Evolutionary conservation across 495 filamentous ascomycete species (phyloP), one percentile per base, ranked within the genome.

Genomic region (Podospora bellae-mahoneyi): DNA sequence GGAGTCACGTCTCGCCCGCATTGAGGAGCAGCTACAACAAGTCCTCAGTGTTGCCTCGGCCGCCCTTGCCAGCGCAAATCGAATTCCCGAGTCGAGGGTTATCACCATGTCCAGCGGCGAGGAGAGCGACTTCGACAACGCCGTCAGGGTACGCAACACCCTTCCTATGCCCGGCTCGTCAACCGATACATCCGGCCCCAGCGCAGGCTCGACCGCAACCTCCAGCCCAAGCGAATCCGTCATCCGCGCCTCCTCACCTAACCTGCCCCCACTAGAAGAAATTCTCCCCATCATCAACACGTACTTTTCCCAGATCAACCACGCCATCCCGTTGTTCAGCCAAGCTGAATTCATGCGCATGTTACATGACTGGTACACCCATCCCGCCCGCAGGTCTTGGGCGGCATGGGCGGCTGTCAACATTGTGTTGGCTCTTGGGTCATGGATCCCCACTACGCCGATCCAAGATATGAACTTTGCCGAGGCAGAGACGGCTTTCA

Each of bases 241-340:
- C 54, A 23, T 64, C 54, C 63, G 63, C 20, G 4, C 56, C 3
- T 13, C 63, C 15, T 16, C 58, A 6, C 63, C 63, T 20, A 66
- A 56, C 6, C 44, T 78, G n/a, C 73, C 73, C 5, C 73, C 76
- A 9, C 57, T 78, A 4, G 70, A 69, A 2, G 71, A 75, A 58
- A 65, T 73, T 60, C 59, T 74, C 6, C 73, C 75, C 23, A 56
- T 76, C 16, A 56, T 78, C 20, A 74, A 78, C 13, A 55, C 54
- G 1, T 78, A 74, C 68, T 78, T 78, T 23, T 64, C 64, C 54
- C 70, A 77, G 53, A 73, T 75, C 44, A 78, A 78, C 70, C 58
- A 68, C n/a, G 68, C 69, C 19, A 68, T 78, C n/a, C 76, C 76
- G 19, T 57, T 78, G 23, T 77, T 78, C 55, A 60, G 70, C 60